Conservation (phyloP, 1,284 basidiomycete species). For the Fomitiporia mediterranea region DNA sequence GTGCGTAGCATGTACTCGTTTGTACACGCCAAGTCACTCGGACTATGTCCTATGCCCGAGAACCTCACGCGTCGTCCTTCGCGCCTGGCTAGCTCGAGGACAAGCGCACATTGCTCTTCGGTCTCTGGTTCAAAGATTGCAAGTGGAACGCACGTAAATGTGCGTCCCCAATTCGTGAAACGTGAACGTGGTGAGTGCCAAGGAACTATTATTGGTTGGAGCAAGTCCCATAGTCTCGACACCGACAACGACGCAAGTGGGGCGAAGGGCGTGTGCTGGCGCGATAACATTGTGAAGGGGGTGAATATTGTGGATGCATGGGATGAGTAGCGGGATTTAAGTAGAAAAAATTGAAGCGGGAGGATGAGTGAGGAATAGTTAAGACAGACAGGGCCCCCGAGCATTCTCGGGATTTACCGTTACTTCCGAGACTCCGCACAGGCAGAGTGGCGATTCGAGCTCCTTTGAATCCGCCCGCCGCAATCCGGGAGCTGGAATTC, state of each 20-base stretch:
- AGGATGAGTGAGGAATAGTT: neutral
- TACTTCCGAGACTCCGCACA: neutral
- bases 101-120: constrained; percentile 67
- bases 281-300: constrained; percentile 12
- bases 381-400: constrained; percentile 4
- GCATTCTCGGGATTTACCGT: constrained; percentile 1
- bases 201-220: constrained; percentile 49
- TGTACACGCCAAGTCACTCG: constrained; percentile 88
- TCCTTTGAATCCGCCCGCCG: constrained; percentile 8
- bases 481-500: constrained; percentile 4
- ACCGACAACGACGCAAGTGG: constrained; percentile 28
- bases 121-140: constrained; percentile 76
- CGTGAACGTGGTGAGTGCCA: constrained; percentile 35
- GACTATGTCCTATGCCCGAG: constrained; percentile 89
- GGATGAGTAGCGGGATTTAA: constrained; percentile 11
- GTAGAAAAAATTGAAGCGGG: constrained; percentile 7
- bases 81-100: constrained; percentile 81
- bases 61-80: constrained; percentile 73
- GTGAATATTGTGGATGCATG: constrained; percentile 15
- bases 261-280: neutral
- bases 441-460: constrained; percentile 3
- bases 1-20: constrained; percentile 79
- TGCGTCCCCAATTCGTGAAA: constrained; percentile 72
- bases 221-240: constrained; percentile 42
- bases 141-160: constrained; percentile 59